Percentiles rank a stretch among this genome's conserved stretches.
Evolutionary conservation across 768 basidiomycete genomes (phyloP).

Genomic region (Lepiota brunneoincarnata): DNA sequence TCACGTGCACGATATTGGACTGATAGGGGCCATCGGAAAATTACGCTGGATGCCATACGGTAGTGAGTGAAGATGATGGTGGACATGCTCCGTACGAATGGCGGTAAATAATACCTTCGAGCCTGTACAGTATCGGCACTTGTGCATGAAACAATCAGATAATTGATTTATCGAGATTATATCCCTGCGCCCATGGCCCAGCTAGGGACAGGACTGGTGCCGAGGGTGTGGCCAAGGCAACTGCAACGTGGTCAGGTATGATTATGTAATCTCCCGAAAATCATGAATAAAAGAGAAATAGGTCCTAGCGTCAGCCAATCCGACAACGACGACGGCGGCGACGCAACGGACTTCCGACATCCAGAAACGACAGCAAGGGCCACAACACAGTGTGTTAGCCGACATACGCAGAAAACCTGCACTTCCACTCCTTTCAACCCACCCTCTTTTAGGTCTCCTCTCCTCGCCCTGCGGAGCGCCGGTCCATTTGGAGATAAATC

Average conservation of each 20-base stretch:
- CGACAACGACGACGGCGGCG: not conserved
- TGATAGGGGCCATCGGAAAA: too few species aligned
- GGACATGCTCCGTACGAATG: too few species aligned
- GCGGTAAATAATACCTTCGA: too few species aligned
- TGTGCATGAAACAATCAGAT: too few species aligned
- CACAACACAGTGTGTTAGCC: constrained; percentile 6
- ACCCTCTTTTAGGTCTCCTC: not conserved
- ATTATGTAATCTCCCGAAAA: constrained; percentile 7
- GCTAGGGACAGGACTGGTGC: too few species aligned
- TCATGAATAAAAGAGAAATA: not conserved
- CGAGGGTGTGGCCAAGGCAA: constrained; percentile 1
- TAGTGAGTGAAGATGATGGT: too few species aligned
- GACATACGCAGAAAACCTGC: constrained; percentile 5
- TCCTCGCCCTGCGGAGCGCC: not conserved
- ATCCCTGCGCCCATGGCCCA: too few species aligned
- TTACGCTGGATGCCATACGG: too few species aligned
- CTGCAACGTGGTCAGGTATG: not conserved
- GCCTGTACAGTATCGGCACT: too few species aligned
- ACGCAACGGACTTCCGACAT: not conserved
- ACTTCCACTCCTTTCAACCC: constrained; percentile 6
- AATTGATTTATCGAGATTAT: too few species aligned
- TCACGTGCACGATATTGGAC: too few species aligned
- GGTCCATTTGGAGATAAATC: constrained; percentile 9
- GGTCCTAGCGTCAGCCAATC: not conserved
- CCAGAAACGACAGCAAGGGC: not conserved